phyloP scores from a whole-genome alignment of 139 green algal species.

The Auxenochlorella pyrenoidosa region DNA sequence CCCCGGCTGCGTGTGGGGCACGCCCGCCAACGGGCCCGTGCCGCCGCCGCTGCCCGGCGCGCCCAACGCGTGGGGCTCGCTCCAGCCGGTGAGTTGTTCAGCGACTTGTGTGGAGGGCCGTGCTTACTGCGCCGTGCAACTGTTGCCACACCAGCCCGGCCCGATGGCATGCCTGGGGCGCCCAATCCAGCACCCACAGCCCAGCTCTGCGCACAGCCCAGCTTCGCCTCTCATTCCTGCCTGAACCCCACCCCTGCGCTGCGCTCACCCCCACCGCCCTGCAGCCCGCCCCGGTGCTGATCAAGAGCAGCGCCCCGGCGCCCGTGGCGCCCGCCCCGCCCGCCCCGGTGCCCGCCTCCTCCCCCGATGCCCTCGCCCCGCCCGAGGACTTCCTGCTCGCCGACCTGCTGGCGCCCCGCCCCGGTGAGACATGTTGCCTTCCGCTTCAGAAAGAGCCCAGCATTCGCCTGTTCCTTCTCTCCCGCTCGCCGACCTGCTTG shows the following conservation, averaged over 20 bases:
- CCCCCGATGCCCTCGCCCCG: background rate
- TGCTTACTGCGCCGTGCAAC: too few species aligned
- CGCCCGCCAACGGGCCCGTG: conserved; percentile 40
- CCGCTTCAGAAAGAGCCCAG: too few species aligned
- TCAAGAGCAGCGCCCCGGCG: background rate
- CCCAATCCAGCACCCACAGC: too few species aligned
- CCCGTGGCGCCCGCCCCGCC: background rate
- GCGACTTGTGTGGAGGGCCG: too few species aligned
- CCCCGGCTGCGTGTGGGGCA: conserved; percentile 58
- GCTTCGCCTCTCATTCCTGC: background rate
- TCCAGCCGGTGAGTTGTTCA: background rate
- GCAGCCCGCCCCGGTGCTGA: background rate
- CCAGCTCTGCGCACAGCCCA: too few species aligned
- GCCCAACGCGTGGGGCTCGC: background rate
- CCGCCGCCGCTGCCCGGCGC: conserved; percentile 18
- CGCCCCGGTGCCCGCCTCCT: background rate
- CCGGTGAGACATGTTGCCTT: background rate
- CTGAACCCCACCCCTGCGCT: background rate
- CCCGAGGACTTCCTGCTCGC: conserved; percentile 5
- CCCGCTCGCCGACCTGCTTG: too few species aligned
- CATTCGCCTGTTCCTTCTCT: too few species aligned
- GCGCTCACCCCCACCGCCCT: background rate
- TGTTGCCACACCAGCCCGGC: background rate
- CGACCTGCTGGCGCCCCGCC: background rate
- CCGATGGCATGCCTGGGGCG: background rate